Base-by-base conservation (phyloP, 1,284 basidiomycete genomes). In the Moesziomyces aphidis region DNA sequence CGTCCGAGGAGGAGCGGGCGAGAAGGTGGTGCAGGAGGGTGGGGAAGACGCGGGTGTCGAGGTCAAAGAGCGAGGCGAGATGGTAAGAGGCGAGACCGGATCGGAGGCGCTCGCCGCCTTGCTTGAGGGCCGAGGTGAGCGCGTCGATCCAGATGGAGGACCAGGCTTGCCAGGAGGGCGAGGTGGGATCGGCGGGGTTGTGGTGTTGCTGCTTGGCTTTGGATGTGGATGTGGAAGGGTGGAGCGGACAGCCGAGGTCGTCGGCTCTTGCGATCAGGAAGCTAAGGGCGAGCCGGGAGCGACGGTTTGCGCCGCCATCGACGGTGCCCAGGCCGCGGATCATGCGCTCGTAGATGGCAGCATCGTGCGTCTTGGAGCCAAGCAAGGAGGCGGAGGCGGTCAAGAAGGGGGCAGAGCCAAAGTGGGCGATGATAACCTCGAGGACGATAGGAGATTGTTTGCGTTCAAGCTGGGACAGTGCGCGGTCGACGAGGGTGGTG, bases 1-100 rank as follows among this genome's bases (percentile, higher is more conserved):
- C 42, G 19, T 57, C 44, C 5, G 56, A 22, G 3, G 50, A 34
- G 3, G 45, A 31, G 34, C 28, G 48, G 39, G 61, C 49, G 44
- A 67, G 55, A 19, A 74, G 26, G 50, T 43, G 49, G 54, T 70
- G 39, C 47, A 74, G 67, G 43, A 74, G 67, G 5, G 56, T 46
- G 3, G 61, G 61, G 19, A 74, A 70, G 50, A 70, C 44, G 36
- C 72, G 66, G 21, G 22, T 34, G 45, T 74, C 72, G 31, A 74
- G 52, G 21, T 74, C 67, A 51, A 70, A 74, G 7, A 74, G 72
- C 4, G 72, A 50, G 2, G 67, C 49, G 7, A 74, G 55, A 36
- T 74, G 72, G 34, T 74, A 66, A 10, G 72, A 74, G 26, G 72
- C 72, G n/a, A 74, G 63, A 4, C 72, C 72, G 26, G 72, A 70